Evolutionary conservation across 2,329 filamentous ascomycete genomes (phyloP), one percentile per base, ranked within the genome.

Genomic region (Sphaceloma murrayae): DNA sequence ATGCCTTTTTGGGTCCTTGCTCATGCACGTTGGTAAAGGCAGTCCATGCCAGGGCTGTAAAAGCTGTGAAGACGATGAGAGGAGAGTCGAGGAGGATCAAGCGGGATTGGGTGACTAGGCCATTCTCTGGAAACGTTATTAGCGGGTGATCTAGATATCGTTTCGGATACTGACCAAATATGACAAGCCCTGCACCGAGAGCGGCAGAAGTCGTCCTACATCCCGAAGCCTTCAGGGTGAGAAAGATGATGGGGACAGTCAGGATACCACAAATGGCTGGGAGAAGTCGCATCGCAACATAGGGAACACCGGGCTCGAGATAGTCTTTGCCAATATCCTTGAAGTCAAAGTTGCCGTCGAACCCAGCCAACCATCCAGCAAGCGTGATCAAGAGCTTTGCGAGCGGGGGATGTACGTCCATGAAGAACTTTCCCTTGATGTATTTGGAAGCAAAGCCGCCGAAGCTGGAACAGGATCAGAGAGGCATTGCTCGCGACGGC

Each of bases 251-350:
- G 8, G 91, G 89, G 43, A 93, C 85, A 27, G 94, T 77, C 46
- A 93, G 66, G 48, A 96, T 80, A 60, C 91, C 91, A 55, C 87
- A 82, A 52, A 96, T 69, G 45, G 91, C 91, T 29, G 91, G 89
- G 53, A 94, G 78, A 66, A 96, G 67, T 62, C 91, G 83, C 91
- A 98, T 98, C 46, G 91, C 84, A 46, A 98, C 91, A 65, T 98
- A 98, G 32, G 91, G 91, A 45, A 98, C 91, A 43, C 80, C 78
- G 3, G 91, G 87, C 67, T 94, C 91, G 51, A 96, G 63, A 62
- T 98, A 98, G 64, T 98, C 91, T 69, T 96, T 95, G 65, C 91
- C 91, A 66, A 98, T 98, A 55, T 98, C 88, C 72, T 96, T 98
- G 73, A 98, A 98, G 64, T 96, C 91, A 62, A 98, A 98, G 51